Conservation (phyloP, 192 early-diverging fungal genomes). For the Gryganskiella cystojenkinii region DNA sequence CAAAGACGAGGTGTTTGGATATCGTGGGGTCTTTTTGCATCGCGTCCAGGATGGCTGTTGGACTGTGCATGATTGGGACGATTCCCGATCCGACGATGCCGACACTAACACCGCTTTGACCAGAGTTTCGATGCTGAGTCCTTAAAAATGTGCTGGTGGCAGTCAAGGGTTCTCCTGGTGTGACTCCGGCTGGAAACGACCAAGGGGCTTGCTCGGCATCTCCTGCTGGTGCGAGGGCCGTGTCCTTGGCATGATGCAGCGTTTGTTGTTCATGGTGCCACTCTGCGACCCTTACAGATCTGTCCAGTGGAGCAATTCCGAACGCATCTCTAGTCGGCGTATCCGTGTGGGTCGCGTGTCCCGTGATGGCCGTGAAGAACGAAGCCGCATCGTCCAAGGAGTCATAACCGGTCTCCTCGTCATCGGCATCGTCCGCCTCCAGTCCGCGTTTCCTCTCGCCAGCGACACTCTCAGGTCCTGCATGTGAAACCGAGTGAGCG, state of each 20-base stretch:
- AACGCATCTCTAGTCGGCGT: slow-evolving; percentile 42
- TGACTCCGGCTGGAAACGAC: slow-evolving; percentile 29
- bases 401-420: slow-evolving; percentile 50
- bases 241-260: slow-evolving; percentile 37
- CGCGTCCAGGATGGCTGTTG: slow-evolving; percentile 30
- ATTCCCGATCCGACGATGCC: slow-evolving; percentile 9
- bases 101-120: slow-evolving; percentile 33
- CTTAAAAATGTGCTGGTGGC: background rate
- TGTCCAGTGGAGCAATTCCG: slow-evolving; percentile 29
- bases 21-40: slow-evolving; percentile 29
- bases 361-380: slow-evolving; percentile 47
- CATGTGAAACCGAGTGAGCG: background rate
- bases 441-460: slow-evolving; percentile 10
- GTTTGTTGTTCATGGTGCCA: slow-evolving; percentile 53
- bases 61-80: slow-evolving; percentile 7
- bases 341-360: slow-evolving; percentile 24
- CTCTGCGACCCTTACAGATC: slow-evolving; percentile 39
- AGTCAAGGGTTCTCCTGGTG: slow-evolving; percentile 8
- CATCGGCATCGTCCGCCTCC: slow-evolving; percentile 44
- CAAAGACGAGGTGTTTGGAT: slow-evolving; percentile 40
- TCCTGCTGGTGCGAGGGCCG: background rate
- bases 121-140: slow-evolving; percentile 27
- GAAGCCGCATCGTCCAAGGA: slow-evolving; percentile 48
- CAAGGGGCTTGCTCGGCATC: slow-evolving; percentile 29
- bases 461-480: background rate